Evolutionary conservation across 305 asterid genomes (phyloP).

Genomic region (Plantago lanceolata): DNA sequence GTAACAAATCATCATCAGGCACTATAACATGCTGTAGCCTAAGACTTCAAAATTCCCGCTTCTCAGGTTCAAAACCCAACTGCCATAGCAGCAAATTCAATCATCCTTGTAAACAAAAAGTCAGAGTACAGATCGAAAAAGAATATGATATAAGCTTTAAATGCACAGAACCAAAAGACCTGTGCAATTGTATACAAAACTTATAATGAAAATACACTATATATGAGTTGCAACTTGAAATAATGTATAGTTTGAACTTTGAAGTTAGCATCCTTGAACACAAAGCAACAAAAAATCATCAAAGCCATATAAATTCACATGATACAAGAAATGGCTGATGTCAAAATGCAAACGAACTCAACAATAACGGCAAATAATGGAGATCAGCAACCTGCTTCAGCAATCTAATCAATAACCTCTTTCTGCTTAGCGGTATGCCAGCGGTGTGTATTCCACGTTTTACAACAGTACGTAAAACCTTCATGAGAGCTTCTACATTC

Average conservation of each 20-base stretch:
- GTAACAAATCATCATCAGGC: no score
- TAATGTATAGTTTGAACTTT: background rate
- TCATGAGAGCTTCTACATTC: background rate
- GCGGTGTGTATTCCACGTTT: background rate
- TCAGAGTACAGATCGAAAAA: no score
- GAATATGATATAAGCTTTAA: no score
- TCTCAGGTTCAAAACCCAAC: no score
- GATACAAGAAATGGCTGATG: background rate
- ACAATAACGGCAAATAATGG: background rate
- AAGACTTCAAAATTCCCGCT: no score
- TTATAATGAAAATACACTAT: background rate
- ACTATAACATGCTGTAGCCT: no score
- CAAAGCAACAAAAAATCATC: no score
- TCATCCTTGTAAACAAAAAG: no score
- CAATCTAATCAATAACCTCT: background rate
- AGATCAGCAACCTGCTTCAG: background rate
- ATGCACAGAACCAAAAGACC: background rate
- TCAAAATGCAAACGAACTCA: background rate
- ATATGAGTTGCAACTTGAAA: background rate
- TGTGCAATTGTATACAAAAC: background rate
- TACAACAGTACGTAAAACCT: background rate
- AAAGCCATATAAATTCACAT: background rate
- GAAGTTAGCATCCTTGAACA: background rate
- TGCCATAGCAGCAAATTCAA: no score
- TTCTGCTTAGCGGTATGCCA: background rate